Evolutionary conservation across 768 basidiomycete genomes (phyloP).

Genomic region (Hemileccinum impolitum): DNA sequence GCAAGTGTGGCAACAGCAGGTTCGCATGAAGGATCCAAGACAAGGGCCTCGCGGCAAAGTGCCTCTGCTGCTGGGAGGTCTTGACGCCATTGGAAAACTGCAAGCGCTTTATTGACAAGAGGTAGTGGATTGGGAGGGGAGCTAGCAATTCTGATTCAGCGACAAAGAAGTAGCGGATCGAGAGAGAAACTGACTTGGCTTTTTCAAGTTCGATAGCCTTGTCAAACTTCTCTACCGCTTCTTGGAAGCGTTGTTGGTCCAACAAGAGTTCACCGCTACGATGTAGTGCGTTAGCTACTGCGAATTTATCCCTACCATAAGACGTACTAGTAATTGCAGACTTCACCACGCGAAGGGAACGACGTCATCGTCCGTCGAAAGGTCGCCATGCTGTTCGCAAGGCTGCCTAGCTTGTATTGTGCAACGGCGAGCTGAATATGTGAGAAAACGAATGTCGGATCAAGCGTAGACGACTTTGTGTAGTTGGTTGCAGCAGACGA

Average conservation of each 20-base stretch:
- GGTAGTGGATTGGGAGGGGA: constrained; percentile 82
- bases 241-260: constrained; percentile 85
- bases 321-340: constrained; percentile 90
- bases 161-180: not conserved
- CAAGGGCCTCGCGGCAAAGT: constrained; percentile 84
- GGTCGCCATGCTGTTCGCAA: constrained; percentile 81
- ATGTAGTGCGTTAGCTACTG: not conserved
- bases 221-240: constrained; percentile 92
- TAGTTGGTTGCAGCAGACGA: constrained; percentile 86
- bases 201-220: constrained; percentile 87
- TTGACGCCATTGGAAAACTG: constrained; percentile 93
- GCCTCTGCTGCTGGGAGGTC: constrained; percentile 79
- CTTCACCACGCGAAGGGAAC: constrained; percentile 87
- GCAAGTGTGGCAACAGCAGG: constrained; percentile 95
- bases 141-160: constrained; percentile 18
- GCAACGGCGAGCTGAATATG: constrained; percentile 98
- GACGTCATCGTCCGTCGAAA: constrained; percentile 82
- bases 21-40: constrained; percentile 90
- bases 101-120: constrained; percentile 96
- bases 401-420: constrained; percentile 84
- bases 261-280: constrained; percentile 87
- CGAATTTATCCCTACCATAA: not conserved
- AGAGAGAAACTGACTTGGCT: constrained; percentile 47
- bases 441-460: constrained; percentile 88
- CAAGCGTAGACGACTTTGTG: constrained; percentile 82